Evolutionary conservation across 768 basidiomycete species (phyloP).

Genomic region (Heimioporus sp.): DNA sequence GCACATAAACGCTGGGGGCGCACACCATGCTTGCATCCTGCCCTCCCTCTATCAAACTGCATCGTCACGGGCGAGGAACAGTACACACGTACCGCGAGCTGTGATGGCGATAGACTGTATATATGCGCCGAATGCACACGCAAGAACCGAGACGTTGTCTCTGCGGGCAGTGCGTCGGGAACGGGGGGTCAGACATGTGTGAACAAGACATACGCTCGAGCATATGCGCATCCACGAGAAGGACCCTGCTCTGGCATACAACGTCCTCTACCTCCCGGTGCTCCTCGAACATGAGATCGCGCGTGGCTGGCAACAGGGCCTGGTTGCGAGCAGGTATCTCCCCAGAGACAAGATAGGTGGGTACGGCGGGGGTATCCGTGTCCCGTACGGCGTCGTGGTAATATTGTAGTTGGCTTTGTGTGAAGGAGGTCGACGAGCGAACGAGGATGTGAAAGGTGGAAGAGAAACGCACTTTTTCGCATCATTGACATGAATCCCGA

Average conservation of each 20-base stretch:
- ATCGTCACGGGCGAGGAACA: not conserved
- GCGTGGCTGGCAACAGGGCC: too few relatives aligned
- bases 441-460: not conserved
- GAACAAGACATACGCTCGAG: slow-evolving; percentile 53
- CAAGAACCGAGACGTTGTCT: slow-evolving; percentile 49
- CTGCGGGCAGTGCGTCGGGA: slow-evolving; percentile 33
- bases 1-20: slow-evolving; percentile 30
- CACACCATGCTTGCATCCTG: slow-evolving; percentile 48
- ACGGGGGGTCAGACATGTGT: too few relatives aligned
- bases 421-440: not conserved
- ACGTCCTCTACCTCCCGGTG: slow-evolving; percentile 39
- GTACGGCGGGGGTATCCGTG: slow-evolving; percentile 33
- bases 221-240: slow-evolving; percentile 61
- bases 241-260: slow-evolving; percentile 46
- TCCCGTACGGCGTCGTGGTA: slow-evolving; percentile 49
- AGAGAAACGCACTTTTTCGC: slow-evolving; percentile 62
- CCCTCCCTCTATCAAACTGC: not conserved
- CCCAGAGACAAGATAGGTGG: slow-evolving; percentile 75
- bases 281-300: slow-evolving; percentile 39
- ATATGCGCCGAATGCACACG: slow-evolving; percentile 58
- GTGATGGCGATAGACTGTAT: slow-evolving; percentile 70
- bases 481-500: slow-evolving; percentile 69
- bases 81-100: slow-evolving; percentile 41
- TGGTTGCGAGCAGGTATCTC: slow-evolving; percentile 30
- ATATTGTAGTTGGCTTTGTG: slow-evolving; percentile 55